Base-by-base conservation (phyloP, 1,139 yeast species). In the Schizosaccharomyces versatilis region DNA sequence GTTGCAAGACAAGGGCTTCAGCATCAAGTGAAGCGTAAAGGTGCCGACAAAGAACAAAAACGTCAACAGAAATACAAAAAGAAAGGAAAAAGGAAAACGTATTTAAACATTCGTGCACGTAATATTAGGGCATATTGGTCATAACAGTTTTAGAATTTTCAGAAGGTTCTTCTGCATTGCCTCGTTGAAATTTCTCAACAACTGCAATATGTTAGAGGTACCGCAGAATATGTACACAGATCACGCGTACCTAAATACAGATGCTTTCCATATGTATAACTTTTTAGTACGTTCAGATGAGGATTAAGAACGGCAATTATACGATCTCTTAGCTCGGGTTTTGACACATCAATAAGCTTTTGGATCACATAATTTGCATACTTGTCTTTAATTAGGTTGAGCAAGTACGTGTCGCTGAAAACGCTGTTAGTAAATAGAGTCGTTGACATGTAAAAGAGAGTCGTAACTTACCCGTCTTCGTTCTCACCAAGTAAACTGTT, bases 331-430 rank as follows among this genome's bases (percentile, higher is more conserved):
- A 84, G 85, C 41, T 73, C 74, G 54, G 83, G 81, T 58, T 74
- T 75, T 7, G 93, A 77, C 2, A 84, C 83, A 61, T 84, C 95
- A 44, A 90, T 86, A 62, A 93, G 74, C 66, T 90, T 90, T 68
- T 90, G 98, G 57, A 90, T 85, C 52, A 90, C 99, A 66, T 90
- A 90, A 67, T 90, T 90, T 19, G 97, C 98, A 69, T 82, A 93
- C 66, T 90, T 98, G 67, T 90, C 98, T 66, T 85, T 84, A 86
- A 93, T 88, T 97, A 90, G 86, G 54, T 58, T 60, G 12, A 58
- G 57, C 51, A 61, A 51, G 17, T 57, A 58, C 24, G 54, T 51
- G n/a, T 42, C 36, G 54, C 42, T 53, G 56, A 54, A 7, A 17
- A 24, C 51, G 19, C 53, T 69, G 32, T 51, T 36, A n/a, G 38